phyloP scores from a whole-genome alignment of 2,329 filamentous ascomycete genomes.

The Alternaria gaisen region DNA sequence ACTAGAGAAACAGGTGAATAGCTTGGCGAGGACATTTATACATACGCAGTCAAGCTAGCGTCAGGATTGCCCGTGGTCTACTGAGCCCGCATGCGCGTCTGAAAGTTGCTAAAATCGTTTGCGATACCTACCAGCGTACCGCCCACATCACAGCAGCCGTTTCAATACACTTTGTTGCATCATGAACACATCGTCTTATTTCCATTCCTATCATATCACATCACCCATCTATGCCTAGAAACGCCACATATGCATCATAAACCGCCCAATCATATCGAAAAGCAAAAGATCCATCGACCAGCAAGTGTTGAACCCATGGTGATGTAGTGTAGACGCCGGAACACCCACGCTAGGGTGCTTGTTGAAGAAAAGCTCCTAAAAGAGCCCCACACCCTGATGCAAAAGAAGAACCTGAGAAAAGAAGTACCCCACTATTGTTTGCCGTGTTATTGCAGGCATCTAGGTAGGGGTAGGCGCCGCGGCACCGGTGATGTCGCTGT shows the following conservation, averaged over 20 bases:
- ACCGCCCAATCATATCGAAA: neutral
- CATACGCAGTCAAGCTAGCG: neutral
- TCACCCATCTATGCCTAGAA: neutral
- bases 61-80: neutral
- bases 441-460: neutral
- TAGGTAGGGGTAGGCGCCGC: slow-evolving; percentile 47
- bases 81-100: neutral
- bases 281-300: neutral
- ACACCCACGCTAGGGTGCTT: slow-evolving; percentile 3
- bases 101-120: too few species aligned
- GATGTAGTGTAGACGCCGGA: slow-evolving; percentile 2
- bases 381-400: slow-evolving; percentile 1
- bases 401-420: neutral
- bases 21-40: neutral
- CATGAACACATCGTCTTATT: neutral
- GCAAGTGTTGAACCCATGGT: slow-evolving; percentile 6
- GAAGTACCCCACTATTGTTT: neutral
- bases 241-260: slow-evolving; percentile 1
- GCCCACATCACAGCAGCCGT: neutral
- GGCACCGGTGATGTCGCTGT: slow-evolving; percentile 43
- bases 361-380: neutral
- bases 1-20: neutral
- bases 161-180: neutral
- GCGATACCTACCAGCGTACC: neutral
- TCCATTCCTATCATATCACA: neutral